These are phyloP conservation scores for Cucumis sativus DNA, from an alignment of 306 rosid species.

Conservation along the genomic window Cucumber_9930_V3 NC_026658.2:2947501-2948000, in stretches of 20 bases:
- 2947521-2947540: conserved; percentile 31
- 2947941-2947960: no score
- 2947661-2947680: neutral
- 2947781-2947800: no score
- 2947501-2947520: conserved; percentile 53
- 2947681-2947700: neutral
- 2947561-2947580: conserved; percentile 23
- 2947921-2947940: no score
- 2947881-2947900: no score
- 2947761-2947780: no score
- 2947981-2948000: no score
- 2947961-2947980: no score
- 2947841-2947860: no score
- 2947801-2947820: no score
- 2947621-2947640: neutral
- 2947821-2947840: no score
- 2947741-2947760: neutral
- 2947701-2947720: neutral
- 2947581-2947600: neutral
- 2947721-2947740: neutral
- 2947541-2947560: conserved; percentile 28
- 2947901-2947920: no score
- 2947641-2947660: neutral
- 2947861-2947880: no score
- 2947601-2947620: neutral